Percentiles rank a stretch among this genome's conserved stretches.
Conservation (phyloP, 768 basidiomycete species). For the Pleurotus pulmonarius region DNA sequence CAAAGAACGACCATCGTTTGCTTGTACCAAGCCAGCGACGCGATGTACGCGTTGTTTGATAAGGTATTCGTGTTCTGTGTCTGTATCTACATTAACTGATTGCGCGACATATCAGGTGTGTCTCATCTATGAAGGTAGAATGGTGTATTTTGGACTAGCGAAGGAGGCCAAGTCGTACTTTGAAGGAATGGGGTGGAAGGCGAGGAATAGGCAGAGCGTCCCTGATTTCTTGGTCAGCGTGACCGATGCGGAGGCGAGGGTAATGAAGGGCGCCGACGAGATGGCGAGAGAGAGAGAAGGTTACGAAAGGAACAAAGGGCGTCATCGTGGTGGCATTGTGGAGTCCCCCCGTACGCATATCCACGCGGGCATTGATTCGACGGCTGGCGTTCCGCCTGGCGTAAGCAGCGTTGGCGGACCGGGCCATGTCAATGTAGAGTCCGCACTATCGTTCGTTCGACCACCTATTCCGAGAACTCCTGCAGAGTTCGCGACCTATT, state of each 20-base stretch:
- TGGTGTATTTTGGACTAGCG: slow-evolving; percentile 54
- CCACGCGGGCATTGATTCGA: background rate
- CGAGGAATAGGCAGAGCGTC: slow-evolving; percentile 57
- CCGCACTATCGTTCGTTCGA: background rate
- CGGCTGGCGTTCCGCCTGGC: background rate
- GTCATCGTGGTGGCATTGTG: background rate
- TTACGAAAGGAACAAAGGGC: background rate
- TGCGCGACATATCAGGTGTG: slow-evolving; percentile 24
- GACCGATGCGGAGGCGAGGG: slow-evolving; percentile 30
- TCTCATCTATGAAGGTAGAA: slow-evolving; percentile 50
- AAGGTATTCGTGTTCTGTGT: slow-evolving; percentile 27
- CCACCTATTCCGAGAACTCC: slow-evolving; percentile 36
- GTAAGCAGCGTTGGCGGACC: background rate
- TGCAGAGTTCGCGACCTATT: slow-evolving; percentile 39
- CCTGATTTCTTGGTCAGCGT: slow-evolving; percentile 63
- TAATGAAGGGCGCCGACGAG: background rate
- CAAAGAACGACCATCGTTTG: slow-evolving; percentile 52
- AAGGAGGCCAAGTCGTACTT: slow-evolving; percentile 68
- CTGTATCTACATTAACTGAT: no score
- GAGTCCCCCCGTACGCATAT: background rate
- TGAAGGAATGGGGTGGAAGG: slow-evolving; percentile 59
- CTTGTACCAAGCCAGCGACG: slow-evolving; percentile 53
- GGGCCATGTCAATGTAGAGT: background rate
- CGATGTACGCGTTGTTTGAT: slow-evolving; percentile 51
- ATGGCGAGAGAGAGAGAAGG: background rate